Percentiles rank a stretch among this genome's conserved stretches.
Conservation (phyloP, 305 asterid species). For the Stenogyne calaminthoides region DNA sequence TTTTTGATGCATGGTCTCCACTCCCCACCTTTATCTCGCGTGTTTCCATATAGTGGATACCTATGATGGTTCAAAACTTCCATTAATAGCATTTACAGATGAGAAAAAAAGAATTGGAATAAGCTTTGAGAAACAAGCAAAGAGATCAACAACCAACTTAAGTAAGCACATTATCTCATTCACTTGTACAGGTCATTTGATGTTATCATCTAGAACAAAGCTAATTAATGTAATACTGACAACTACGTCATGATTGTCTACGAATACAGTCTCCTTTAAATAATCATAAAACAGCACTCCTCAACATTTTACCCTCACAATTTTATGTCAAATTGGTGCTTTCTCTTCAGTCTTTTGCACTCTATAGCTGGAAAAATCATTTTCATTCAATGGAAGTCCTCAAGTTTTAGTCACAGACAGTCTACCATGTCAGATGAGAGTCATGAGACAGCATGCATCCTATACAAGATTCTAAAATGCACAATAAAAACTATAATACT, state of each 20-base stretch:
- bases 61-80: conserved; percentile 35
- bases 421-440: not conserved
- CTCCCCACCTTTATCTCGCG: conserved; percentile 69
- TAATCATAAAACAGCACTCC: not conserved
- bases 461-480: not conserved
- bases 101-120: not conserved
- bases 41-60: conserved; percentile 86
- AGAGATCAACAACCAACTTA: conserved; percentile 5
- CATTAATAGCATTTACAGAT: conserved; percentile 24
- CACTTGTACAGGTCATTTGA: not conserved
- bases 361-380: not conserved
- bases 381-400: not conserved
- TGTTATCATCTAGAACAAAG: not conserved
- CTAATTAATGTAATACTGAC: not conserved
- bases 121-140: not conserved
- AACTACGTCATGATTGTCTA: not conserved
- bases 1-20: conserved; percentile 90
- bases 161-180: not conserved
- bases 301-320: conserved; percentile 2
- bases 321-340: not conserved
- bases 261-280: not conserved
- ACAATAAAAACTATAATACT: not conserved
- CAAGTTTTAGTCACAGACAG: not conserved
- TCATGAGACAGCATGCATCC: not conserved
- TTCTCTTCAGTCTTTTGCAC: not conserved